phyloP scores from a whole-genome alignment of 108 stramenopile genomes.

The Fistulifera solaris region DNA sequence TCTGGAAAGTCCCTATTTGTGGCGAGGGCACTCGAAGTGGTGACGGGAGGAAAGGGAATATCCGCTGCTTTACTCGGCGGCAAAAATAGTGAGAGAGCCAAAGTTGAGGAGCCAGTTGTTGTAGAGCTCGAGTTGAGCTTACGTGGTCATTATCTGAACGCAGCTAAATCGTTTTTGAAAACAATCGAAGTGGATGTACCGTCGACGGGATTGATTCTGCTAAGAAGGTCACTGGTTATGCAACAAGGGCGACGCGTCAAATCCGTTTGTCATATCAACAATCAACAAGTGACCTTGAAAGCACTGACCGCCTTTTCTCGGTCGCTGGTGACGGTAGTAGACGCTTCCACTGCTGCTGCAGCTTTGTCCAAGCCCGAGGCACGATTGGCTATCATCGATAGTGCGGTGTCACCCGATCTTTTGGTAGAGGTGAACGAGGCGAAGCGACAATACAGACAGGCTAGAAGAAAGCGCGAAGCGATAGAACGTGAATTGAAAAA shows the following conservation, averaged over 20 bases:
- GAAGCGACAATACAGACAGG: slow-evolving; percentile 24
- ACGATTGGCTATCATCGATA: slow-evolving; percentile 57
- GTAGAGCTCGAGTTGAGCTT: slow-evolving; percentile 29
- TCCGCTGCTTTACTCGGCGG: slow-evolving; percentile 17
- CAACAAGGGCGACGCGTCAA: slow-evolving; percentile 25
- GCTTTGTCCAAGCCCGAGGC: slow-evolving; percentile 38
- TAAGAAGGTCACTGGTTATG: neutral
- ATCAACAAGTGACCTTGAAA: slow-evolving; percentile 41
- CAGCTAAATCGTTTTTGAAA: slow-evolving; percentile 19
- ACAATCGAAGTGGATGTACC: slow-evolving; percentile 22
- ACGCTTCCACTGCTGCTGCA: slow-evolving; percentile 51
- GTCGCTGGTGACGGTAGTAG: slow-evolving; percentile 59
- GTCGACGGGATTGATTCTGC: neutral
- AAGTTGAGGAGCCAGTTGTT: neutral
- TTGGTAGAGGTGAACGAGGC: slow-evolving; percentile 14
- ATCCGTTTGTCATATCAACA: slow-evolving; percentile 60
- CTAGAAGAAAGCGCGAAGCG: slow-evolving; percentile 22
- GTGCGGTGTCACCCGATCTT: slow-evolving; percentile 29
- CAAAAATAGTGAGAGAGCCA: neutral
- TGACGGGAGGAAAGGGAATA: slow-evolving; percentile 50
- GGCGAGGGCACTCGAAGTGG: slow-evolving; percentile 49
- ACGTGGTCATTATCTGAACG: slow-evolving; percentile 33
- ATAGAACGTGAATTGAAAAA: slow-evolving; percentile 37
- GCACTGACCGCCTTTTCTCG: slow-evolving; percentile 32
- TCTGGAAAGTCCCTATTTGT: slow-evolving; percentile 60